Evolutionary conservation across 2,329 filamentous ascomycete species (phyloP).

Genomic region (Chrysoporthe deuterocubensis): DNA sequence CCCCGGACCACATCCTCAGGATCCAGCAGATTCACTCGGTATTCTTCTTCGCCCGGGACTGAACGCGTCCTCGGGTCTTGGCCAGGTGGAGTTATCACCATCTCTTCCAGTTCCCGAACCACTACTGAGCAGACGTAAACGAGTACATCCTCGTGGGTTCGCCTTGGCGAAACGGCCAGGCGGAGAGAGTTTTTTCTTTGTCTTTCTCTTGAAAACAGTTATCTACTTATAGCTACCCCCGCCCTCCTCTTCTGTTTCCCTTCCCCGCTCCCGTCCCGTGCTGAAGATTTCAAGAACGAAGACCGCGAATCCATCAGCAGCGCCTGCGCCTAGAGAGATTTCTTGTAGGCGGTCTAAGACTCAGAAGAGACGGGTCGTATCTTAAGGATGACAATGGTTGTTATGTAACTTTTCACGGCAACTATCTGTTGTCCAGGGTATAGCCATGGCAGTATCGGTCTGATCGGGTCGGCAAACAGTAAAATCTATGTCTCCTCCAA

Average conservation of each 20-base stretch:
- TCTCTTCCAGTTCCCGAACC: background rate
- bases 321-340: background rate
- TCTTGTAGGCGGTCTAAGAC: background rate
- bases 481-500: background rate
- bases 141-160: constrained; percentile 17
- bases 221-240: no score
- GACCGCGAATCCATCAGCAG: background rate
- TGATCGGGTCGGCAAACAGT: background rate
- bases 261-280: background rate
- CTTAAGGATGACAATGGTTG: background rate
- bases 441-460: background rate
- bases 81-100: background rate
- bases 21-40: background rate
- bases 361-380: background rate
- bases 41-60: background rate
- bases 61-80: background rate
- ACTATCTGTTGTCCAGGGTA: background rate
- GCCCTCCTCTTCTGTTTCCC: background rate
- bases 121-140: constrained; percentile 1
- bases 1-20: background rate
- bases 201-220: background rate
- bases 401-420: background rate
- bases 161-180: constrained; percentile 23
- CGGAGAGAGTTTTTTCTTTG: background rate
- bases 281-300: background rate